Evolutionary conservation across 768 basidiomycete species (phyloP).

Genomic region (Naganishia friedmannii): DNA sequence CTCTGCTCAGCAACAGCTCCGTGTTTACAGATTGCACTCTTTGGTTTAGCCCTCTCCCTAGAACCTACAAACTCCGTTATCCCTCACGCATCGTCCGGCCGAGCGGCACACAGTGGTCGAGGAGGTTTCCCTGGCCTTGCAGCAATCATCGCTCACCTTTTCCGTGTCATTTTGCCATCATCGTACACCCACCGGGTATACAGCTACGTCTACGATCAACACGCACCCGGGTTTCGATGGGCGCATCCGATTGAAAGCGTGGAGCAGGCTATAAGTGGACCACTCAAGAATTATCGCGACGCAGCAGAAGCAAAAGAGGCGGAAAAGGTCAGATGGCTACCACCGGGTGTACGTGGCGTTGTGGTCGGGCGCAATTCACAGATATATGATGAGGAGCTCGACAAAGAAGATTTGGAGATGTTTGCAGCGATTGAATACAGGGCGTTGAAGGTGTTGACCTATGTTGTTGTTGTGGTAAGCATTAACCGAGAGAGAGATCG

Average conservation of each 20-base stretch:
- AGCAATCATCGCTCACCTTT: background rate
- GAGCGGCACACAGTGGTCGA: slow-evolving; percentile 17
- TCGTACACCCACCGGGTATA: background rate
- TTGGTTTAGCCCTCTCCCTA: background rate
- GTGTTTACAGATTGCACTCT: background rate
- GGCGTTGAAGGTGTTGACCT: slow-evolving; percentile 42
- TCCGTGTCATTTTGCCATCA: background rate
- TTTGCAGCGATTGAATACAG: slow-evolving; percentile 47
- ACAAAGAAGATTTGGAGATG: slow-evolving; percentile 45
- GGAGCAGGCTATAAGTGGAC: slow-evolving; percentile 4
- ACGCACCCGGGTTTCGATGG: background rate
- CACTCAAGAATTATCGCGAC: slow-evolving; percentile 5
- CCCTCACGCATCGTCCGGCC: slow-evolving; percentile 16
- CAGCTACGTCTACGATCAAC: background rate
- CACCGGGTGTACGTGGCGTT: slow-evolving; percentile 37
- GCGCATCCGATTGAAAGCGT: background rate
- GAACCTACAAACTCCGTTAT: slow-evolving; percentile 21
- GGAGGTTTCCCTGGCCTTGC: slow-evolving; percentile 12
- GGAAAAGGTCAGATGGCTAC: slow-evolving; percentile 42
- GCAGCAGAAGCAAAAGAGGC: slow-evolving; percentile 23
- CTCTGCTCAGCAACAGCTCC: background rate
- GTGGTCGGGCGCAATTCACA: slow-evolving; percentile 46
- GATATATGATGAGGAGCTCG: slow-evolving; percentile 46
- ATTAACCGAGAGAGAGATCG: background rate
- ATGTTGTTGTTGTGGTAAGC: slow-evolving; percentile 39